phyloP scores from a whole-genome alignment of 257 asterid species.

The Ligustrum vulgare region DNA sequence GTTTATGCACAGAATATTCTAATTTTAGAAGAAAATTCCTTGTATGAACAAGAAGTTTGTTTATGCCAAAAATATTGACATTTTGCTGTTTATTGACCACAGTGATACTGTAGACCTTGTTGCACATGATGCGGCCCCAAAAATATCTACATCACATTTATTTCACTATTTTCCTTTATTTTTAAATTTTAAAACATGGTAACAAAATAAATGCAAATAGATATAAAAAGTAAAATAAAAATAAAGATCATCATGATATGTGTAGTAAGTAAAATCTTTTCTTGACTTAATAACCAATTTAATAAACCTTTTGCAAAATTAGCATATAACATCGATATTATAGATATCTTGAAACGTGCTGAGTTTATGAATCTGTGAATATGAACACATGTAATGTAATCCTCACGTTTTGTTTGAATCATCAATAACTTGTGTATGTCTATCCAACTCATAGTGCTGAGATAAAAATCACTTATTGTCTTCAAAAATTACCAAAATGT shows the following conservation, averaged over 20 bases:
- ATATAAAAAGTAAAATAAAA: no score
- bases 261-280: background rate
- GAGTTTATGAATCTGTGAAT: background rate
- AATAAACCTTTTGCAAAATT: background rate
- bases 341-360: background rate
- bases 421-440: background rate
- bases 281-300: background rate
- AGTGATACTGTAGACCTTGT: constrained; percentile 8
- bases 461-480: no score
- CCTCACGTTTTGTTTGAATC: background rate
- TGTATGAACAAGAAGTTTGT: background rate
- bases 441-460: background rate
- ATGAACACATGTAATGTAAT: background rate
- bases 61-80: no score
- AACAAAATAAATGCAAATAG: no score
- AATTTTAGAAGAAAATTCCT: background rate
- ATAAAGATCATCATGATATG: background rate
- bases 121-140: constrained; percentile 34
- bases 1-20: constrained; percentile 14
- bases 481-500: no score
- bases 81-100: no score
- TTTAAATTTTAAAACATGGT: background rate
- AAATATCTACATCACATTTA: constrained; percentile 22
- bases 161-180: constrained; percentile 9
- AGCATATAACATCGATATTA: background rate